These are phyloP conservation scores for Blastomyces parvus DNA, from an alignment of 2,329 filamentous ascomycete genomes.

Conservation along the genomic window DNA sequence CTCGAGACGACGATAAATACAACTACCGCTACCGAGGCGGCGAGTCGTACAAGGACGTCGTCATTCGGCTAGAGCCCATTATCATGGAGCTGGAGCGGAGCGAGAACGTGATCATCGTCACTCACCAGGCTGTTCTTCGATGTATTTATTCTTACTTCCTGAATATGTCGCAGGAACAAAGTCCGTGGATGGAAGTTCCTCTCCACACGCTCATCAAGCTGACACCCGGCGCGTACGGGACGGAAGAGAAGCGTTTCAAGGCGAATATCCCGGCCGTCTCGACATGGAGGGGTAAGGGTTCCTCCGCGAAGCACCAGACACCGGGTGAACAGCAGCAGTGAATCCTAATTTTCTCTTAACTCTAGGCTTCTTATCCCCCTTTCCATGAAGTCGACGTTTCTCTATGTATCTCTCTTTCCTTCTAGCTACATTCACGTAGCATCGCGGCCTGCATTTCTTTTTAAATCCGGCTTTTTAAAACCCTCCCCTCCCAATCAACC, in stretches of 20 bases:
- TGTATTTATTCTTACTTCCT: constrained; percentile 99
- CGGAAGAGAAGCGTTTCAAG: constrained; percentile 75
- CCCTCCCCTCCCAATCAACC: neutral
- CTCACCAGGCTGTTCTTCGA: constrained; percentile 89
- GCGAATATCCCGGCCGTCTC: constrained; percentile 92
- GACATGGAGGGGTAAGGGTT: constrained; percentile 92
- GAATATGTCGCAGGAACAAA: constrained; percentile 86
- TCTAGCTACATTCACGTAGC: too few relatives aligned
- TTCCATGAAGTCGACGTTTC: neutral
- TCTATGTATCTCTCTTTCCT: neutral
- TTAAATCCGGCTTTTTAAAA: too few relatives aligned
- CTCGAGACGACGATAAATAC: constrained; percentile 97
- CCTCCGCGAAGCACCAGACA: constrained; percentile 73
- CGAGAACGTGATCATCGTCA: constrained; percentile 96
- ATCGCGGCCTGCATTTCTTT: neutral
- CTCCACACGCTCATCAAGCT: constrained; percentile 94
- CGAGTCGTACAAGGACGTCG: constrained; percentile 91
- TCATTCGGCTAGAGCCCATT: constrained; percentile 94
- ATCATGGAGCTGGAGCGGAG: constrained; percentile 98
- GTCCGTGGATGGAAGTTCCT: constrained; percentile 97
- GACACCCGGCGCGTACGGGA: constrained; percentile 87
- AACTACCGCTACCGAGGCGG: constrained; percentile 98
- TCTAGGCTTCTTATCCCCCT: constrained; percentile 1
- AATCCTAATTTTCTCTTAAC: neutral
- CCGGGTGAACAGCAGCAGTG: constrained; percentile 7